Conservation (phyloP, 2,329 filamentous ascomycete genomes). For the Fusarium nygamai region DNA sequence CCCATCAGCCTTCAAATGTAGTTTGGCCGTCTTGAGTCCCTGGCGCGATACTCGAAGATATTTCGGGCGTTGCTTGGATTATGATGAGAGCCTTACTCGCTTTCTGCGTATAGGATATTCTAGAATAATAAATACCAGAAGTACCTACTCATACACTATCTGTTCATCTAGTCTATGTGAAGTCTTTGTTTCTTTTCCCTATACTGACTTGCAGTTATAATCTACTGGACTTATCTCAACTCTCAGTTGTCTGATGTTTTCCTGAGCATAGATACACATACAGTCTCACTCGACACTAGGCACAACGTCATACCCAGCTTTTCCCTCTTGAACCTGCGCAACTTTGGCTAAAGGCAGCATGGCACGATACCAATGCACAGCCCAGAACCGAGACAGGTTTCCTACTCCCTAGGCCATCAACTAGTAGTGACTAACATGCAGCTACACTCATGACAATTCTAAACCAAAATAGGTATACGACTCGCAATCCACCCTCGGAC, state of each 20-base stretch:
- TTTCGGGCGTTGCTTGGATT: slow-evolving; percentile 37
- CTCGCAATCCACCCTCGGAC: background rate
- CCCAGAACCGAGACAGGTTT: background rate
- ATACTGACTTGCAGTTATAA: background rate
- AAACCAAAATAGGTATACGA: background rate
- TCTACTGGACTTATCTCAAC: background rate
- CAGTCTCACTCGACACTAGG: background rate
- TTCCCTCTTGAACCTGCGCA: background rate
- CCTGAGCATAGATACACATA: background rate
- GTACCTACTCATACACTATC: slow-evolving; percentile 65
- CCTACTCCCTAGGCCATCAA: background rate
- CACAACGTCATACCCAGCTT: background rate
- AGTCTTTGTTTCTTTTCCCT: background rate
- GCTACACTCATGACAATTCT: background rate
- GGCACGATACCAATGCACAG: background rate
- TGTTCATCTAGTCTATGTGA: background rate
- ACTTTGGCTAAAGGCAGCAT: background rate
- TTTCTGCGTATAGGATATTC: slow-evolving; percentile 72
- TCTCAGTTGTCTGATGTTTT: background rate
- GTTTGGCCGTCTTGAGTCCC: slow-evolving; percentile 54
- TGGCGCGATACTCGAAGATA: slow-evolving; percentile 39
- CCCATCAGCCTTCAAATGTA: slow-evolving; percentile 66
- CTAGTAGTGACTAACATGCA: background rate
- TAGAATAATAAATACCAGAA: slow-evolving; percentile 68
- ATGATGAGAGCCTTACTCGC: slow-evolving; percentile 63